Evolutionary conservation across 805 yeast genomes (phyloP), one percentile per base, ranked within the genome.

Genomic region (Brettanomyces sp.): DNA sequence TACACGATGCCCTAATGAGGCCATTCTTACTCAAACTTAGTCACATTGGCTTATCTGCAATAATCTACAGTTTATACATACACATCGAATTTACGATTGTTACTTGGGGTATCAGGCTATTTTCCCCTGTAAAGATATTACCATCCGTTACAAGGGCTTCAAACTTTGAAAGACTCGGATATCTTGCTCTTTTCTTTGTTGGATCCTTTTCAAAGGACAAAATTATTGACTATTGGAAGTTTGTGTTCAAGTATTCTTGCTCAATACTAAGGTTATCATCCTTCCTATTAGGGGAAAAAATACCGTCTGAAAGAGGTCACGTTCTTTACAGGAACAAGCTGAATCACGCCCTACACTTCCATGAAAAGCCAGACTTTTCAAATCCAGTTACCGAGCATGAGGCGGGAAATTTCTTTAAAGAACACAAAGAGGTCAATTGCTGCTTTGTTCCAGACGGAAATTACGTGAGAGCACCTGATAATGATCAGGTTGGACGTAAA

Each of bases 1-100:
- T 91, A 38, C 91, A 88, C 52, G 96, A 90, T 59, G 93, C 95
- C 1, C 64, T 93, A 45, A 82, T 85, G 47, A 79, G 85, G 52
- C 85, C 96, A 1, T 74, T 91, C 56, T 51, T 64, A 7, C 67
- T 82, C 41, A 97, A 93, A 59, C 50, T 90, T 22, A 78, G 83
- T 28, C 72, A 95, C 51, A 80, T 90, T 30, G 70, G 72, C 3
- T 63, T 87, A 25, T 84, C 95, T 28, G 91, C 81, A 18, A 69
- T 77, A 40, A 85, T 86, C 18, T 90, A 90, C 58, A 76, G 85
- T 1, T 68, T 76, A 1, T 80, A 90, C 55, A 86, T 93, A 33
- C 55, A 81, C 12, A 58, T 80, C 8, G 95, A 96, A 2, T 74
- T 93, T 47, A 95, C 95, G 2, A 66, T 67, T 1, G 76, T 80